Base-by-base conservation (phyloP, 2,329 filamentous ascomycete species). In the Fusarium tanahbumbuense region DNA sequence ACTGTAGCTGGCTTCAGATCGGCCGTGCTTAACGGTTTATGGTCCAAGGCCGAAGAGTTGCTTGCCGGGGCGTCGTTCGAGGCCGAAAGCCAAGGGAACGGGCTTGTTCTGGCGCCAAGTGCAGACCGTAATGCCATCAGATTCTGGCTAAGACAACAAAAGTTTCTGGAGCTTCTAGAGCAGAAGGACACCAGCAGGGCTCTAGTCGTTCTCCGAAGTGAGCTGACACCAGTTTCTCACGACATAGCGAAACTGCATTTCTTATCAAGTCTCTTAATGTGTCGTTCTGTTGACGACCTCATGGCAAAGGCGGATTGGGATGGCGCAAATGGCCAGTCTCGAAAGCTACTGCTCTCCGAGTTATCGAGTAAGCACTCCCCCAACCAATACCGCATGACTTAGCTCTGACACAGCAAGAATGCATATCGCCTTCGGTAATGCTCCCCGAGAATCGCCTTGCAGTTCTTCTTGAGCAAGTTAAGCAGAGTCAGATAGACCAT, bases 371-470 rank as follows among this genome's bases (percentile, higher is more conserved):
- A 81, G 88, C 81, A 45, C 22, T 7, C 28, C 44, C 52, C 46
- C 25, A 32, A 13, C 22, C 40, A 28, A 22, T 27, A 5, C 22
- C 30, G 22, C 18, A 13, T 8, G 20, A 18, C 37, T 20, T 53
- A 10, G 6, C 15, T 34, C 58, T 69, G 60, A 41, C 45, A 32
- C 49, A 55, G 37, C 73, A 95, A 95, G 92, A 87, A 83, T 97
- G 89, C 60, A 97, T 99, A 78, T 97, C 96, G 3, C 95, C 96
- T 0, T 96, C 94, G 6, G 93, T 97, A 46, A 98, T 99, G 94
- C 92, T 99, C 57, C 96, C 96, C 3, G 93, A 97, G 76, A 93
- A 96, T 78, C 91, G 96, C 9, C 84, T 99, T 46, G 93, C 93
- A 3, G 87, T 90, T 34, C 84, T 99, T 18, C 83, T 99, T 55